phyloP scores from a whole-genome alignment of 2,329 filamentous ascomycete species.

The Mariannaea elegans region DNA sequence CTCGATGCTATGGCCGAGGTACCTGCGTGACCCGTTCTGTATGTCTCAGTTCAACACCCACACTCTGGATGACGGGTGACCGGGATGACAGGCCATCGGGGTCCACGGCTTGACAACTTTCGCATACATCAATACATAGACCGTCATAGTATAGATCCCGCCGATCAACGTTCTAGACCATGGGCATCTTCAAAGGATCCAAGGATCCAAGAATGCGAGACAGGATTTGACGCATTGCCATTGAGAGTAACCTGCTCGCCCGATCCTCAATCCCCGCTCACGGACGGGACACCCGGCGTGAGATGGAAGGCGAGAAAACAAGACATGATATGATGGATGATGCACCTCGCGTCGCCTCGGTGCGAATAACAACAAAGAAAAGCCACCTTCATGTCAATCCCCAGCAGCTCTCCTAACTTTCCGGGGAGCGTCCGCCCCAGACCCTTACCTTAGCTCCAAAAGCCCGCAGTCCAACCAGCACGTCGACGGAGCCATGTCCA shows the following conservation, averaged over 20 bases:
- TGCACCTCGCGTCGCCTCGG: conserved; percentile 9
- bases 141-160: background rate
- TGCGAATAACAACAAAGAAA: conserved; percentile 2
- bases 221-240: background rate
- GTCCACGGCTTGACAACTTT: background rate
- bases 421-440: conserved; percentile 10
- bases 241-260: background rate
- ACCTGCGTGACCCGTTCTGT: conserved; percentile 26
- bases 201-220: background rate
- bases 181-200: background rate
- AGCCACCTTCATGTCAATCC: background rate
- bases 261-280: background rate
- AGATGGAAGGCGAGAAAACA: background rate
- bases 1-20: conserved; percentile 8
- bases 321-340: conserved; percentile 24
- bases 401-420: background rate
- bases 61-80: conserved; percentile 24
- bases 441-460: conserved; percentile 8
- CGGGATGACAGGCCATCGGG: conserved; percentile 6
- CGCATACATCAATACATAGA: background rate
- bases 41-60: conserved; percentile 29
- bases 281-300: background rate
- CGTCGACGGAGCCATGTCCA: conserved; percentile 9
- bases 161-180: background rate
- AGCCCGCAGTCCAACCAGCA: conserved; percentile 16